phyloP scores from a whole-genome alignment of 495 filamentous ascomycete species.

The Amphirosellinia nigrospora region DNA sequence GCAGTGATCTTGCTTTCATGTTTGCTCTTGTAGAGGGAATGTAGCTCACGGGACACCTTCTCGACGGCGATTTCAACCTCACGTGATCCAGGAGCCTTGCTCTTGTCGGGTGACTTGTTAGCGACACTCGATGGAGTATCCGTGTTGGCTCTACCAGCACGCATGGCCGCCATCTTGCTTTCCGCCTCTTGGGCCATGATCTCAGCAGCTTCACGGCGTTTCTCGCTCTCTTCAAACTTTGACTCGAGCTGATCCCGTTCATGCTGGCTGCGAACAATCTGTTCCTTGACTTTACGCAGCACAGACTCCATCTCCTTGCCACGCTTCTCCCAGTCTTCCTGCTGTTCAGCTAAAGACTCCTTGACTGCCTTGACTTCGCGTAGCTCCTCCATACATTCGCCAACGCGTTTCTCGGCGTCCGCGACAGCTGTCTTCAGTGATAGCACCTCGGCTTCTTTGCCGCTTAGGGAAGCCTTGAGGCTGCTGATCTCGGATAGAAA shows the following conservation, averaged over 20 bases:
- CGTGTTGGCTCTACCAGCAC: conserved; percentile 54
- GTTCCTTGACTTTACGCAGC: conserved; percentile 76
- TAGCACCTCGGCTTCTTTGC: conserved; percentile 86
- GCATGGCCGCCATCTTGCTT: conserved; percentile 72
- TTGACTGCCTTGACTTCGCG: conserved; percentile 73
- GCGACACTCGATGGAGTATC: conserved; percentile 38
- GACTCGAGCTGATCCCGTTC: conserved; percentile 76
- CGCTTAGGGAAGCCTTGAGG: conserved; percentile 84
- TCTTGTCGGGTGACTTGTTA: conserved; percentile 39
- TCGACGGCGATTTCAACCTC: conserved; percentile 89
- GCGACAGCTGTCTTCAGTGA: conserved; percentile 83
- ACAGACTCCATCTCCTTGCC: conserved; percentile 85
- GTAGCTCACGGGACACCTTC: conserved; percentile 85
- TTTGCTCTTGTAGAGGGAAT: conserved; percentile 93
- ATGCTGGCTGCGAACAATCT: conserved; percentile 75
- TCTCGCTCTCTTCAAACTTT: conserved; percentile 76
- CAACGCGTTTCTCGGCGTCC: conserved; percentile 91
- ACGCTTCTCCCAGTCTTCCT: conserved; percentile 80
- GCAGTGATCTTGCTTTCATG: conserved; percentile 94
- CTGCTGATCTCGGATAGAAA: conserved; percentile 90
- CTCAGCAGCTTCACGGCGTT: conserved; percentile 67
- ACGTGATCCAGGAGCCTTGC: conserved; percentile 37
- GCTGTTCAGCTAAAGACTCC: conserved; percentile 76
- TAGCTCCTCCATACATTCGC: conserved; percentile 78
- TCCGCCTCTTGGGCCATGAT: conserved; percentile 73